Evolutionary conservation across 305 asterid species (phyloP).

Genomic region (Fraxinus paxiana): DNA sequence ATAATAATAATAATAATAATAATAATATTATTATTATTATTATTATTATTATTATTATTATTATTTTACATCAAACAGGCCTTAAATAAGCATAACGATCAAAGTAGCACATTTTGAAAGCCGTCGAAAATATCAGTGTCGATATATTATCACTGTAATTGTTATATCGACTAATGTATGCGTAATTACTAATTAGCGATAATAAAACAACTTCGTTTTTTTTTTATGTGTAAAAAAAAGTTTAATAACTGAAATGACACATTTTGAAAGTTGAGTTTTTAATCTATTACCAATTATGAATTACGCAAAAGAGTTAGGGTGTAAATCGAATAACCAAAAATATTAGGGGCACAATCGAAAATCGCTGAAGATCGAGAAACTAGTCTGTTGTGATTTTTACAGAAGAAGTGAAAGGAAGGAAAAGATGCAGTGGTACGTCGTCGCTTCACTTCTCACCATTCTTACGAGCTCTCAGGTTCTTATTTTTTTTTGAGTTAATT

Average conservation of each 20-base stretch:
- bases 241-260: not conserved
- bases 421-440: conserved; percentile 89
- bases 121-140: not conserved
- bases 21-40: too few species aligned
- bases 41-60: too few species aligned
- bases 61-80: not conserved
- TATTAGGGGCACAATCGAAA: not conserved
- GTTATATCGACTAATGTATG: not conserved
- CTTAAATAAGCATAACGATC: not conserved
- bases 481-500: not conserved
- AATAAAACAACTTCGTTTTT: not conserved
- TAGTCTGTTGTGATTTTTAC: not conserved
- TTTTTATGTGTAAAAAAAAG: not conserved
- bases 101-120: not conserved
- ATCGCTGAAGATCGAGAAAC: not conserved
- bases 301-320: not conserved
- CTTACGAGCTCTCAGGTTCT: conserved; percentile 92
- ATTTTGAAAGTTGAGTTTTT: not conserved
- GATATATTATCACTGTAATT: not conserved
- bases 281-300: not conserved
- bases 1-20: too few species aligned
- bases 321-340: not conserved
- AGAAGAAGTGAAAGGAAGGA: conserved; percentile 12
- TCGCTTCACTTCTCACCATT: conserved; percentile 77
- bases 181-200: not conserved